Evolutionary conservation across 257 asterid species (phyloP).

Genomic region (Capsicum chinense): DNA sequence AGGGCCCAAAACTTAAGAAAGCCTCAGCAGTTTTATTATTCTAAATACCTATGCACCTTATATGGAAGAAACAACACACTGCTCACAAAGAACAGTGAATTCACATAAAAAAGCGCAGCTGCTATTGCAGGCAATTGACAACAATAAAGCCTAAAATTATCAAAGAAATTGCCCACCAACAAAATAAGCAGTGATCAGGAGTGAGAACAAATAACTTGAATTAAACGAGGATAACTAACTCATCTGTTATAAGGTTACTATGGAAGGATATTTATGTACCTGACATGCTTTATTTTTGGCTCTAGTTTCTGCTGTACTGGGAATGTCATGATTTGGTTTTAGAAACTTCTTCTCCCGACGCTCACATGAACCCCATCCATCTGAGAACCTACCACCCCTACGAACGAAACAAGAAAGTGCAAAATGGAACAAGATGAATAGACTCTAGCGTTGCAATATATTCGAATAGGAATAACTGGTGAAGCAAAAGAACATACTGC

Average conservation of each 20-base stretch:
- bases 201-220: not conserved
- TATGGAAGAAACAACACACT: not conserved
- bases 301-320: constrained; percentile 99
- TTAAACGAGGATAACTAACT: not conserved
- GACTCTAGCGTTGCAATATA: not conserved
- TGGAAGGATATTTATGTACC: constrained; percentile 48
- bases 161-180: not conserved
- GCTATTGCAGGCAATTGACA: not conserved
- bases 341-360: constrained; percentile 82
- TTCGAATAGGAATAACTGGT: not conserved
- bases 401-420: constrained; percentile 30
- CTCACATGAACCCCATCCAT: constrained; percentile 99
- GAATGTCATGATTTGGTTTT: constrained; percentile 96
- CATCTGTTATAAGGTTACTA: not conserved
- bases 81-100: not conserved
- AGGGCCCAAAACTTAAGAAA: not conserved
- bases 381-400: constrained; percentile 95
- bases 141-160: constrained; percentile 4
- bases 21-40: not conserved
- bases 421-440: not conserved
- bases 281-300: constrained; percentile 97
- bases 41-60: not conserved
- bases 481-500: constrained; percentile 65
- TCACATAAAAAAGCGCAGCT: not conserved
- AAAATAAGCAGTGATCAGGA: not conserved